Percentiles rank a stretch among this genome's conserved stretches.
phyloP scores from a whole-genome alignment of 129 eudicot species.

The Logfia minima region DNA sequence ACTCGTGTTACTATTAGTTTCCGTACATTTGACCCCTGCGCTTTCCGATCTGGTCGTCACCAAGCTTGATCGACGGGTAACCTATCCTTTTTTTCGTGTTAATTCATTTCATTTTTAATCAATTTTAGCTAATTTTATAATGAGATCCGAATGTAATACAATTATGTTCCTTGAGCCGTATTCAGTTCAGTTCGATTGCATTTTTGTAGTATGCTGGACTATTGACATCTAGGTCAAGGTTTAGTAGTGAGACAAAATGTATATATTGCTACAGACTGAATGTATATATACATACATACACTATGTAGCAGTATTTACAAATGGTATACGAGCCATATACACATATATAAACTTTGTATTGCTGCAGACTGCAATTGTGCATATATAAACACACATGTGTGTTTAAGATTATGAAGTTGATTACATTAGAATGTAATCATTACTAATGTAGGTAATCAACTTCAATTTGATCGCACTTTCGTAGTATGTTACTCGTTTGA shows the following conservation, averaged over 20 bases:
- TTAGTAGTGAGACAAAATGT: neutral
- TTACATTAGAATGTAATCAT: neutral
- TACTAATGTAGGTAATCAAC: neutral
- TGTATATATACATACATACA: too few species aligned
- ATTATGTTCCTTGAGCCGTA: constrained; percentile 18
- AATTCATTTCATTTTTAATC: neutral
- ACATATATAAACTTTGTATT: neutral
- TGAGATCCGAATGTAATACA: neutral
- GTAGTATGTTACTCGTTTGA: neutral
- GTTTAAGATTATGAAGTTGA: neutral
- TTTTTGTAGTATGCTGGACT: neutral
- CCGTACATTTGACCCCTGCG: constrained; percentile 32
- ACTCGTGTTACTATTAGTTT: constrained; percentile 24
- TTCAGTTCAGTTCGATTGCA: constrained; percentile 3
- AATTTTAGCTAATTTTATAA: constrained; percentile 11
- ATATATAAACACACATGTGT: neutral
- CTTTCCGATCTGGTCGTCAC: constrained; percentile 59
- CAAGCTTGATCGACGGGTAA: constrained; percentile 55
- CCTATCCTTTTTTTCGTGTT: constrained; percentile 1
- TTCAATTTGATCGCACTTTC: neutral
- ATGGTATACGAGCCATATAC: neutral
- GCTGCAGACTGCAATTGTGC: neutral
- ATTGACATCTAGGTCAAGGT: neutral
- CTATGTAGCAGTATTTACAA: too few species aligned
- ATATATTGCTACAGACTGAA: too few species aligned